Evolutionary conservation across 2,329 filamentous ascomycete species (phyloP).

Genomic region (Dothideomycetes sp.): DNA sequence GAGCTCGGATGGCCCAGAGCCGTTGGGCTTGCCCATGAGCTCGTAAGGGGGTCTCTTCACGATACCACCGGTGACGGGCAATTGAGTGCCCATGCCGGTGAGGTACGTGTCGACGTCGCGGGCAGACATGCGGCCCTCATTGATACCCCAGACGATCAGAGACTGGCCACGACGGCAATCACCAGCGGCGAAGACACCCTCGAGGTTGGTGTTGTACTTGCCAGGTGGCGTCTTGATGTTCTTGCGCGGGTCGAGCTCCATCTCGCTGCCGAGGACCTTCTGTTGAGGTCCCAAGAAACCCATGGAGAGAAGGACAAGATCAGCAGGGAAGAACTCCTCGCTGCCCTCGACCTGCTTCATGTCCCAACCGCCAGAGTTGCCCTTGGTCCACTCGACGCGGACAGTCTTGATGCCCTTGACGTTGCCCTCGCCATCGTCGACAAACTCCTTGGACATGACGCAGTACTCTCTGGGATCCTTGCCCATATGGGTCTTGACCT

Average conservation of each 20-base stretch:
- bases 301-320: constrained; percentile 91
- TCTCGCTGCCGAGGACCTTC: constrained; percentile 71
- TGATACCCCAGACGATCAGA: constrained; percentile 97
- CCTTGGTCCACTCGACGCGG: constrained; percentile 93
- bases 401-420: constrained; percentile 95
- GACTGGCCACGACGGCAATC: constrained; percentile 93
- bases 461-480: constrained; percentile 95
- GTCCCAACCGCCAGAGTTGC: constrained; percentile 81
- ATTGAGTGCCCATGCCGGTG: constrained; percentile 58
- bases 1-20: constrained; percentile 23
- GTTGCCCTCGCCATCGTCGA: constrained; percentile 73
- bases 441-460: constrained; percentile 96
- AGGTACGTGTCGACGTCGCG: constrained; percentile 87
- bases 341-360: constrained; percentile 96
- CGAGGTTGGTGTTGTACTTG: constrained; percentile 77
- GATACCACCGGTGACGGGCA: constrained; percentile 89
- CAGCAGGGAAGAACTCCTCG: constrained; percentile 92
- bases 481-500: constrained; percentile 92
- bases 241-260: constrained; percentile 86
- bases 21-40: constrained; percentile 40
- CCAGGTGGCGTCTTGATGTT: constrained; percentile 90
- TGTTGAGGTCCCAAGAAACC: constrained; percentile 93
- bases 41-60: constrained; percentile 72
- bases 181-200: constrained; percentile 85
- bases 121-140: constrained; percentile 86